A percentile compares a stretch with the other conserved stretches of the same genome.
Evolutionary conservation across 345 rosid species (phyloP).

Genomic region (Bruguiera gymnorhiza): DNA sequence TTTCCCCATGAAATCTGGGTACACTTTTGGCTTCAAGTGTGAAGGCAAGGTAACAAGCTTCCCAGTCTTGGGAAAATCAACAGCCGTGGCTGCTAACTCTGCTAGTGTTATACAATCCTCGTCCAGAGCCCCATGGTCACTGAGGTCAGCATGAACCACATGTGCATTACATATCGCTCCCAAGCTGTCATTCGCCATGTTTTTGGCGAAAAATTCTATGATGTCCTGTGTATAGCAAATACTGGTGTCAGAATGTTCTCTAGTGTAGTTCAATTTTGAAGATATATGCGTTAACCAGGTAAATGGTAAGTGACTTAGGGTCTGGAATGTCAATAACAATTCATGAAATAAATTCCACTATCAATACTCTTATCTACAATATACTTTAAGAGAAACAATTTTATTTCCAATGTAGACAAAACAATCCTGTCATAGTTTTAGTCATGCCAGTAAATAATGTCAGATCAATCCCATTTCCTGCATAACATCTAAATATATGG

Average conservation of each 20-base stretch:
- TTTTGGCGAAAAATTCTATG: slow-evolving; percentile 61
- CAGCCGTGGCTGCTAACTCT: slow-evolving; percentile 83
- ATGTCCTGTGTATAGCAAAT: slow-evolving; percentile 53
- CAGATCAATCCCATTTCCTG: no score
- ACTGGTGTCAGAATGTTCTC: background rate
- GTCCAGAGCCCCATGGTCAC: slow-evolving; percentile 67
- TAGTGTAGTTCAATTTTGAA: background rate
- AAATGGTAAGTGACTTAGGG: background rate
- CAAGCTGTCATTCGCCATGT: slow-evolving; percentile 67
- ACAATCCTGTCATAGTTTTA: no score
- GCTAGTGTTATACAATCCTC: slow-evolving; percentile 66
- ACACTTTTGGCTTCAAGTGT: slow-evolving; percentile 59
- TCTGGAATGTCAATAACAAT: background rate
- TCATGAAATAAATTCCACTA: background rate
- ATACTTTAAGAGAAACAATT: background rate
- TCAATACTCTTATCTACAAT: background rate
- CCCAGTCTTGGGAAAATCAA: slow-evolving; percentile 94
- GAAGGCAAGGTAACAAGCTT: slow-evolving; percentile 63
- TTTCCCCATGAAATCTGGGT: slow-evolving; percentile 94
- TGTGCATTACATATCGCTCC: slow-evolving; percentile 81
- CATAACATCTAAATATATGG: background rate
- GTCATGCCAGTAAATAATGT: background rate
- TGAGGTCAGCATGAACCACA: slow-evolving; percentile 80
- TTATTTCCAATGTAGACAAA: background rate
- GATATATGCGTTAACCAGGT: background rate